Conservation (phyloP, 306 rosid species). For the Glycyrrhiza uralensis region DNA sequence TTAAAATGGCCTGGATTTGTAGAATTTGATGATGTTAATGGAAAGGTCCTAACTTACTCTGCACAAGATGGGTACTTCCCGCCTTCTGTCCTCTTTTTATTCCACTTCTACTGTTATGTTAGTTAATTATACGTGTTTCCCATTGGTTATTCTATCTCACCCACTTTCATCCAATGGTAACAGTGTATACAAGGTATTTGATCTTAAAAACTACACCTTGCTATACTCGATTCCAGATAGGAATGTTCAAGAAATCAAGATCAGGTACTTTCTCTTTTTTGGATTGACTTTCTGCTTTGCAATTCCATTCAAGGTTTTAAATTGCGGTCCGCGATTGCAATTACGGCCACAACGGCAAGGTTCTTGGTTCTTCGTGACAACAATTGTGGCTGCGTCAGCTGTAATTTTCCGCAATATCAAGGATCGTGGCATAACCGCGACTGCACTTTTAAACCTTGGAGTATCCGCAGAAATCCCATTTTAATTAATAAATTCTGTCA, state of each 20-base stretch:
- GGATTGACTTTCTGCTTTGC: background rate
- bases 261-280: constrained; percentile 49
- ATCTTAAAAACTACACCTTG: constrained; percentile 86
- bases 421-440: too few species aligned
- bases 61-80: constrained; percentile 70
- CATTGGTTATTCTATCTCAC: constrained; percentile 20
- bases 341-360: too few species aligned
- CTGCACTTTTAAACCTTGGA: too few species aligned
- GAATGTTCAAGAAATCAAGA: constrained; percentile 85
- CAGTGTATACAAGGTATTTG: constrained; percentile 95
- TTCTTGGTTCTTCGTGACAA: too few species aligned
- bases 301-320: too few species aligned
- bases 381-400: too few species aligned
- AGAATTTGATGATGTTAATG: constrained; percentile 94
- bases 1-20: constrained; percentile 97
- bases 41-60: constrained; percentile 87
- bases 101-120: background rate
- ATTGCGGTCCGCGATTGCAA: too few species aligned
- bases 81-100: background rate
- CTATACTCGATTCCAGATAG: constrained; percentile 85
- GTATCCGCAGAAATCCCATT: background rate
- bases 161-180: constrained; percentile 10
- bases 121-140: background rate
- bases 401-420: too few species aligned
- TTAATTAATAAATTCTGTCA: background rate